Evolutionary conservation across 805 yeast genomes (phyloP), one percentile per base, ranked within the genome.

Genomic region (Kuraishia hungarica): DNA sequence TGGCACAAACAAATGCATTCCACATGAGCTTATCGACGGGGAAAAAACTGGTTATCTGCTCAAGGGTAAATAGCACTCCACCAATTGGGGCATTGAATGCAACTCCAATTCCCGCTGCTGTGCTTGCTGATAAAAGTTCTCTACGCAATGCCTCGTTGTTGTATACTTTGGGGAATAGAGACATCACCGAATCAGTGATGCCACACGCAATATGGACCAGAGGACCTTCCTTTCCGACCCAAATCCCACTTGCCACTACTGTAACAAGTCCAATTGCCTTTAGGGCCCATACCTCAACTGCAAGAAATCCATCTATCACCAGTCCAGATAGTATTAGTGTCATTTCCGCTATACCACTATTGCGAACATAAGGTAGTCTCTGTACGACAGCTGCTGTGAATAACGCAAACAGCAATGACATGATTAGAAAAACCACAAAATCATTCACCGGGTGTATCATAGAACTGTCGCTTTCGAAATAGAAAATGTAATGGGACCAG

Each of bases 141-240:
- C 96, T 76, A 56, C 78, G 73, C 8, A 76, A 68, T 0, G 88
- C 89, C 62, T 84, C 89, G 58, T 79, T 80, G 1, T 63, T 62
- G 22, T 61, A 53, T 11, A 59, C 51, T n/a, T 62, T 65, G 2
- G 73, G 67, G 53, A 72, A 66, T 2, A 62, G 53, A 20, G 67
- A 62, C 51, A 79, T 65, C 8, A 78, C 54, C 55, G 69, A 46
- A 59, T 69, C 67, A 60, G 84, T 69, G 62, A 83, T 72, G 59
- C 88, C 82, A 60, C 88, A 81, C 0, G 93, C 78, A 2, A 89
- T 80, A 67, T 90, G 96, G 24, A 88, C 92, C 54, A 90, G 67
- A 0, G 97, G 96, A 1, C 96, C 96, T 62, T 89, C 97, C 63
- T 83, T 84, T 6, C 97, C 96, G 6, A 87, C 76, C 89, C 93